Conservation (phyloP, 1,284 basidiomycete genomes). For the Bondarzewia mesenterica region DNA sequence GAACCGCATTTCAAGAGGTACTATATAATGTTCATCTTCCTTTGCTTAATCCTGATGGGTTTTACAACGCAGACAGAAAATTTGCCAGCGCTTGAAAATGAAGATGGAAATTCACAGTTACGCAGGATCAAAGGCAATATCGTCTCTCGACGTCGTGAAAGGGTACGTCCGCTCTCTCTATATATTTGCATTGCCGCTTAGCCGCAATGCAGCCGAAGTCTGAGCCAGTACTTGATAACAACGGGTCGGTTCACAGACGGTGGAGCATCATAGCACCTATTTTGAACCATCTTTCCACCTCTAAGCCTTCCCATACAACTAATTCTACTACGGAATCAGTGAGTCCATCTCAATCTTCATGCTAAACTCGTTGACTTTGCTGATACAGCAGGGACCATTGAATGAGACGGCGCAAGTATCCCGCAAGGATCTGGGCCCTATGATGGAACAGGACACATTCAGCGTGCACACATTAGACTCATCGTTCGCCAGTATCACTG, state of each 20-base stretch:
- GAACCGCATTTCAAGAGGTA: not conserved
- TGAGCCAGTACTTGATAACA: not conserved
- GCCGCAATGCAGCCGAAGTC: not conserved
- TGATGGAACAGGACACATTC: not conserved
- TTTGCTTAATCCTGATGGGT: not conserved
- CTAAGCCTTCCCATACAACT: not conserved
- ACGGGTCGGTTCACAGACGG: not conserved
- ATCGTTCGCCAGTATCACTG: not conserved
- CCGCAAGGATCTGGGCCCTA: not conserved
- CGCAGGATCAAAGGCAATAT: not conserved
- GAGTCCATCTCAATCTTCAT: no score
- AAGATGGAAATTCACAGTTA: not conserved
- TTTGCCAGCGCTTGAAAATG: not conserved
- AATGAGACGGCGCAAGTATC: no score
- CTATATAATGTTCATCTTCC: not conserved
- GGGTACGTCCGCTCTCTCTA: not conserved
- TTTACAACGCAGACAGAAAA: not conserved
- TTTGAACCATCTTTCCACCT: not conserved
- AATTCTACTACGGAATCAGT: no score
- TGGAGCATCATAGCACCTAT: not conserved
- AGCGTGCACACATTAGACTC: not conserved
- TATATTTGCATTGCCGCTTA: not conserved
- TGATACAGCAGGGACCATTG: no score
- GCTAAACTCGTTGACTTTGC: no score
- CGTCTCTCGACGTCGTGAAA: not conserved